Percentiles rank a stretch among this genome's conserved stretches.
Evolutionary conservation across 2,329 filamentous ascomycete species (phyloP).

Genomic region (Cladosporium phlei): DNA sequence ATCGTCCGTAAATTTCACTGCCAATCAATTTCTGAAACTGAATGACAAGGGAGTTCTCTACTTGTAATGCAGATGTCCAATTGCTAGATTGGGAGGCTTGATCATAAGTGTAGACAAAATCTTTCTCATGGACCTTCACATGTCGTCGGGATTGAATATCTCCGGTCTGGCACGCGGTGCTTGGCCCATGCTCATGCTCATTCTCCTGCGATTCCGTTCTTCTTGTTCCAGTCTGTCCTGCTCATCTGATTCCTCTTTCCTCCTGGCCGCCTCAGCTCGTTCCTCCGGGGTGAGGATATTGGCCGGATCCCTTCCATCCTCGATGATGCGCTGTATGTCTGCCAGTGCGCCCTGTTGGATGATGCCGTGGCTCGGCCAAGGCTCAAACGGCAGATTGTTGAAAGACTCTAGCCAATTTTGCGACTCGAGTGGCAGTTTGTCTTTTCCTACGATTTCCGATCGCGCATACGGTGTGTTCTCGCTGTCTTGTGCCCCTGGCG

Average conservation of each 20-base stretch:
- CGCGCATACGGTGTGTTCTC: conserved; percentile 16
- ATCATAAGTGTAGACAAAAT: no score
- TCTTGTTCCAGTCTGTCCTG: conserved; percentile 33
- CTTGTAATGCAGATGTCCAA: no score
- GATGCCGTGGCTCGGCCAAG: conserved; percentile 69
- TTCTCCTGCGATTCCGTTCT: conserved; percentile 18
- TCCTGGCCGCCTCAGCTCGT: conserved; percentile 35
- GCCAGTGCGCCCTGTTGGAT: conserved; percentile 67
- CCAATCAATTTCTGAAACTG: no score
- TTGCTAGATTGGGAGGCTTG: no score
- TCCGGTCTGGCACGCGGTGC: conserved; percentile 18
- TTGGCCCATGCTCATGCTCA: conserved; percentile 14
- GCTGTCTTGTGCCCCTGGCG: conserved; percentile 16
- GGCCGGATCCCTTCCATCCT: conserved; percentile 58
- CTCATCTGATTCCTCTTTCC: conserved; percentile 36
- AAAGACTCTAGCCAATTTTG: conserved; percentile 46
- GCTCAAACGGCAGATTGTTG: conserved; percentile 58
- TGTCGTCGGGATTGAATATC: conserved; percentile 34
- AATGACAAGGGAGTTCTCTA: no score
- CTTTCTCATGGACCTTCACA: no score
- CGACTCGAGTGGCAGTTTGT: conserved; percentile 25
- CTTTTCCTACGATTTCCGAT: conserved; percentile 19
- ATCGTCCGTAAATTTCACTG: no score
- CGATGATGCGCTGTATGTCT: conserved; percentile 53
- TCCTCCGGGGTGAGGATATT: conserved; percentile 40